Percentiles rank a stretch among this genome's conserved stretches.
phyloP scores from a whole-genome alignment of 75 land plant species.

The Pinus tabuliformis region DNA sequence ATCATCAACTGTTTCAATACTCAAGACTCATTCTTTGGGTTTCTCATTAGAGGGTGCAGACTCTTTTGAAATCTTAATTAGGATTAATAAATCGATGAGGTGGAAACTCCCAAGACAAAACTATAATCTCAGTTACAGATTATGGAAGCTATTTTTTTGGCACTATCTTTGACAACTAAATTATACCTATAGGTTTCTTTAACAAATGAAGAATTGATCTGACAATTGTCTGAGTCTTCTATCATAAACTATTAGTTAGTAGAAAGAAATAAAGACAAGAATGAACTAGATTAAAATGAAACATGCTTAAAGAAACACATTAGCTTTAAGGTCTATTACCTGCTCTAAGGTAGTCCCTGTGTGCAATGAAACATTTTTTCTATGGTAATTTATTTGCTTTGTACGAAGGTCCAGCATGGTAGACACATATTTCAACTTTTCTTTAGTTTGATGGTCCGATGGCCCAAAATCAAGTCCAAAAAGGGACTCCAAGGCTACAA shows the following conservation, averaged over 20 bases:
- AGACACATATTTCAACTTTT: slow-evolving; percentile 26
- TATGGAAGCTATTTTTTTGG: background rate
- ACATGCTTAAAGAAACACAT: background rate
- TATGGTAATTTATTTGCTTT: slow-evolving; percentile 11
- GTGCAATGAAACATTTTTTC: slow-evolving; percentile 1
- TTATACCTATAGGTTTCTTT: slow-evolving; percentile 17
- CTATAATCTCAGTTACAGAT: slow-evolving; percentile 3
- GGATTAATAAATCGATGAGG: slow-evolving; percentile 11
- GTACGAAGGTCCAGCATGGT: slow-evolving; percentile 16
- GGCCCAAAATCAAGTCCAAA: slow-evolving; percentile 35
- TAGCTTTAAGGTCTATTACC: slow-evolving; percentile 19
- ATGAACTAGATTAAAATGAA: background rate
- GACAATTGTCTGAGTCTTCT: background rate
- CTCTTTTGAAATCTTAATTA: slow-evolving; percentile 3
- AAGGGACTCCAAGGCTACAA: slow-evolving; percentile 20
- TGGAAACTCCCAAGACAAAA: background rate
- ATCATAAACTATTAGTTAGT: background rate
- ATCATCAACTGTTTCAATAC: background rate
- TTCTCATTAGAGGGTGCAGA: slow-evolving; percentile 9
- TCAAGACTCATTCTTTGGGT: slow-evolving; percentile 17
- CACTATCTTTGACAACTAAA: background rate
- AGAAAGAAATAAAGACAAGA: background rate
- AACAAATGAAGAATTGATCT: slow-evolving; percentile 27
- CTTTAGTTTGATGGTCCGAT: slow-evolving; percentile 12
- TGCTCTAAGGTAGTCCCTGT: slow-evolving; percentile 10